A percentile compares a stretch with the other conserved stretches of the same genome.
These are phyloP conservation scores for Penicillium sp. DNA, from an alignment of 2,329 filamentous ascomycete species.

Conservation along the genomic window DNA sequence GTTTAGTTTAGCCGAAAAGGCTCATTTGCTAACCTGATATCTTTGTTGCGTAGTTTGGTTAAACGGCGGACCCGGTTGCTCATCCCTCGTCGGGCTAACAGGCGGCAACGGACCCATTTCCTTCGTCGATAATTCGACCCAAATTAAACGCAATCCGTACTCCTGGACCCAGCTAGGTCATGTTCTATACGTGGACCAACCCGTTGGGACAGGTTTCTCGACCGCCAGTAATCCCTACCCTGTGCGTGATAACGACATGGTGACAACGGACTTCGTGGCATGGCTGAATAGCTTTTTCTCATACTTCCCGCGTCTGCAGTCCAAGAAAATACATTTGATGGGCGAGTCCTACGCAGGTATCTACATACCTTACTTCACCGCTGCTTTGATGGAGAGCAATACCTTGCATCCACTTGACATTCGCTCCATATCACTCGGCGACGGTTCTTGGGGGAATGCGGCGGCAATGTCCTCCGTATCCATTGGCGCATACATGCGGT, in stretches of 20 bases:
- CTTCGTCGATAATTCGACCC: conserved; percentile 36
- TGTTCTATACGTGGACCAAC: conserved; percentile 44
- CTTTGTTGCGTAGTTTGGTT: conserved; percentile 37
- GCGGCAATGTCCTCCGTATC: conserved; percentile 41
- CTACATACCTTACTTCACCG: conserved; percentile 44
- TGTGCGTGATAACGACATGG: conserved; percentile 31
- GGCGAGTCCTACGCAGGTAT: conserved; percentile 46
- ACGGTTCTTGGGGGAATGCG: conserved; percentile 42
- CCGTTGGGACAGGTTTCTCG: conserved; percentile 42
- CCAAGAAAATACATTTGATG: conserved; percentile 41
- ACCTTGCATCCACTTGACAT: conserved; percentile 36
- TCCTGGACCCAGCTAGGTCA: conserved; percentile 40
- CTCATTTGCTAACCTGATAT: conserved; percentile 9
- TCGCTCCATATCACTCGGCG: conserved; percentile 42
- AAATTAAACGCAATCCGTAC: conserved; percentile 29
- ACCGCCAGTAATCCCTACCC: conserved; percentile 37
- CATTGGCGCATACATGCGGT: conserved; percentile 34
- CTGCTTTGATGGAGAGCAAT: conserved; percentile 35
- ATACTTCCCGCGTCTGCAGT: conserved; percentile 37
- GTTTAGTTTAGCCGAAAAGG: neutral
- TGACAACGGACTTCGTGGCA: conserved; percentile 36
- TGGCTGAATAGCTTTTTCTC: conserved; percentile 40
- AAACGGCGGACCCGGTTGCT: conserved; percentile 44
- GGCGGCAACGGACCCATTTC: conserved; percentile 41
- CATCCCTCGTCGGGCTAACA: conserved; percentile 38